phyloP scores from a whole-genome alignment of 2,329 filamentous ascomycete genomes.

The Teratosphaeria pseudoeucalypti region DNA sequence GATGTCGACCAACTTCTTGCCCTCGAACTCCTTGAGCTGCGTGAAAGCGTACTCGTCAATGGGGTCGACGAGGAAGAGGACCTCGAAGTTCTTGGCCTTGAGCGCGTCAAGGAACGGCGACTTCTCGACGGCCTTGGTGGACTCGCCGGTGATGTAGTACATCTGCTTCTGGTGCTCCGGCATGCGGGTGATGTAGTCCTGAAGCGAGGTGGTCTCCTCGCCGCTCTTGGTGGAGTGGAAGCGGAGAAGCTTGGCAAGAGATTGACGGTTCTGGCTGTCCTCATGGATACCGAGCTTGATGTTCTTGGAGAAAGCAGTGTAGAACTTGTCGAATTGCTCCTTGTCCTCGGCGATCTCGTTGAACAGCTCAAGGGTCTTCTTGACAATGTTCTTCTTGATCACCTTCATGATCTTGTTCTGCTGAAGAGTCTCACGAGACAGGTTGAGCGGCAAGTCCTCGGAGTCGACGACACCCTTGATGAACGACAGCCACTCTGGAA shows the following conservation, averaged over 20 bases:
- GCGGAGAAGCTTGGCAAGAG: constrained; percentile 94
- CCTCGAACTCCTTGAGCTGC: constrained; percentile 99
- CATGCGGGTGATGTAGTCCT: constrained; percentile 99
- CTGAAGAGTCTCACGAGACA: constrained; percentile 99
- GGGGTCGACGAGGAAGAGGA: constrained; percentile 97
- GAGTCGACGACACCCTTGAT: constrained; percentile 99
- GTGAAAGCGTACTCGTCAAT: constrained; percentile 99
- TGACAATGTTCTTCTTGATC: constrained; percentile 99
- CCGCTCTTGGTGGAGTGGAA: constrained; percentile 99
- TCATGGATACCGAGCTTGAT: constrained; percentile 99
- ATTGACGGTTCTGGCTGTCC: constrained; percentile 90
- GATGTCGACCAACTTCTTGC: constrained; percentile 99
- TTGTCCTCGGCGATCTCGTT: constrained; percentile 98
- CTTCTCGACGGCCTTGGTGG: constrained; percentile 93
- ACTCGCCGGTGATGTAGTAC: constrained; percentile 99
- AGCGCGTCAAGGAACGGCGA: constrained; percentile 98
- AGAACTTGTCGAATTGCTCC: constrained; percentile 99
- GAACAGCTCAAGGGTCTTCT: constrained; percentile 99
- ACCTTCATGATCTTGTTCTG: constrained; percentile 99
- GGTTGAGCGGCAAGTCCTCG: constrained; percentile 97
- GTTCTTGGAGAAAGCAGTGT: constrained; percentile 99
- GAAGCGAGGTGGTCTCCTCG: constrained; percentile 89
- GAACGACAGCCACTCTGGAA: constrained; percentile 98
- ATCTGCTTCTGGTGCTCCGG: constrained; percentile 99
- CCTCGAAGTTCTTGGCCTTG: constrained; percentile 98